These are phyloP conservation scores for Tilletia caries DNA, from an alignment of 1,284 basidiomycete species.

Conservation along the genomic window DNA sequence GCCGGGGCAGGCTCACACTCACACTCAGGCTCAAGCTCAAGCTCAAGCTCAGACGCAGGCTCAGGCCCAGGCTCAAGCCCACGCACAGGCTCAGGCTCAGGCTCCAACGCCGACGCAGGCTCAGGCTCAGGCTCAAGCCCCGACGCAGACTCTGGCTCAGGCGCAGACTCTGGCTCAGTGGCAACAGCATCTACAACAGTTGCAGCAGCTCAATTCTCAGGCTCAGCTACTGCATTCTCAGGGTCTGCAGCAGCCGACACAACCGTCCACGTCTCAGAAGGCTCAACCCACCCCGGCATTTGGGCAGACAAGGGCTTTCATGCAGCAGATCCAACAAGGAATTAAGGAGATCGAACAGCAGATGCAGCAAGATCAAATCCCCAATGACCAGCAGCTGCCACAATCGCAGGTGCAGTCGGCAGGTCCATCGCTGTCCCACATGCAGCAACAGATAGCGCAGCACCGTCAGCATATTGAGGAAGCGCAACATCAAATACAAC, in stretches of 20 bases:
- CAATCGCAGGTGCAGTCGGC: too few species aligned
- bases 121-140: neutral
- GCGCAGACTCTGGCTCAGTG: too few species aligned
- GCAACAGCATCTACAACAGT: neutral
- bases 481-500: neutral
- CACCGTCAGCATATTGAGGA: neutral
- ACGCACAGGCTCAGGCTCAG: neutral
- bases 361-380: neutral
- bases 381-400: too few species aligned
- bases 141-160: neutral
- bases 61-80: neutral
- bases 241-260: too few species aligned
- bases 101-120: too few species aligned
- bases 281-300: too few species aligned
- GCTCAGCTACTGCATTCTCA: too few species aligned
- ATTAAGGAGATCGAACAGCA: neutral
- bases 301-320: too few species aligned
- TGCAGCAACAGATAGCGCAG: neutral
- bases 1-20: neutral
- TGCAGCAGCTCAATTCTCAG: too few species aligned
- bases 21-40: neutral
- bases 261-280: too few species aligned
- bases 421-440: too few species aligned
- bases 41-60: neutral
- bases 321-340: too few species aligned